A percentile compares a stretch with the other conserved stretches of the same genome.
Evolutionary conservation across 2,329 filamentous ascomycete species (phyloP).

Genomic region (Zymoseptoria ardabiliae): DNA sequence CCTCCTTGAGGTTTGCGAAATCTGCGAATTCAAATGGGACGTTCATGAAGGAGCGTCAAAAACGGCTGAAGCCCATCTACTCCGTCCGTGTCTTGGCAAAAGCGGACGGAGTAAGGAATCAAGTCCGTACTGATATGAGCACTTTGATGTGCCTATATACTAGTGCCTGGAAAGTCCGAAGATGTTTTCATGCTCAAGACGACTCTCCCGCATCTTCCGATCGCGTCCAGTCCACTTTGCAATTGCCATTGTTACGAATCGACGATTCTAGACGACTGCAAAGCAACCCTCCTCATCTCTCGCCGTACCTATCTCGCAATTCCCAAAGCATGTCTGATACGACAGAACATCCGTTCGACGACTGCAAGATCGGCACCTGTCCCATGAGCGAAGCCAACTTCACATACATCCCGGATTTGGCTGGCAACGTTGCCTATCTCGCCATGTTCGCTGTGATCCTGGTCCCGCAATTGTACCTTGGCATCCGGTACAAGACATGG

Average conservation of each 20-base stretch:
- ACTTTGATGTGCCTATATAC: no score
- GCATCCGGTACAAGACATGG: conserved; percentile 48
- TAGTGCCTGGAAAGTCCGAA: no score
- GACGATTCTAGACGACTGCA: no score
- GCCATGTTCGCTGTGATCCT: conserved; percentile 45
- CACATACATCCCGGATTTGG: conserved; percentile 44
- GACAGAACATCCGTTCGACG: background rate
- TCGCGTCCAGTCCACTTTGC: no score
- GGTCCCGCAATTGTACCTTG: conserved; percentile 43
- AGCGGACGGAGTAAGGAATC: no score
- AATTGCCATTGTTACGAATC: no score
- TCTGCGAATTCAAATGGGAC: background rate
- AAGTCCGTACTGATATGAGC: no score
- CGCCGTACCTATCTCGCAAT: no score
- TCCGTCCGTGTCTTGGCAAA: no score
- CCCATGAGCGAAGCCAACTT: background rate
- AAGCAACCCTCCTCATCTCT: no score
- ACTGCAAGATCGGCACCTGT: background rate
- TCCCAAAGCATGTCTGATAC: background rate
- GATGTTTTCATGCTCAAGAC: no score
- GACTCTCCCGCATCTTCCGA: no score
- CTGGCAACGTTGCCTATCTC: conserved; percentile 40
- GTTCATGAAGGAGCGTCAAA: background rate
- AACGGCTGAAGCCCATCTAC: background rate
- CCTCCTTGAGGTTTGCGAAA: background rate